Evolutionary conservation across 2,329 filamentous ascomycete genomes (phyloP), one percentile per base, ranked within the genome.

Genomic region (Xylaria sp.): DNA sequence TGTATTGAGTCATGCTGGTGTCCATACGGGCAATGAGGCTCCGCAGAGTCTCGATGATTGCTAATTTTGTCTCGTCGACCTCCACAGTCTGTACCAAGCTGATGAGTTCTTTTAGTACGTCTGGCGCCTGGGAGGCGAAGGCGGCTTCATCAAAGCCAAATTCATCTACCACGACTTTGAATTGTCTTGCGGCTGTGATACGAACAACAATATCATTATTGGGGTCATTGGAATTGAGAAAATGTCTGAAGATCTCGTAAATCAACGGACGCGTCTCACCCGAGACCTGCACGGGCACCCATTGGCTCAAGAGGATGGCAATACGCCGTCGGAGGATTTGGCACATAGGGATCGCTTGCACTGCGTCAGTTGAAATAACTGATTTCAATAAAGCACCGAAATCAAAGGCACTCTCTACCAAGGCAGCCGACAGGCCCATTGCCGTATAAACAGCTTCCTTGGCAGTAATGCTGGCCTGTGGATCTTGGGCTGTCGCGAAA

Each of bases 381-480:
- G 89, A 89, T 18, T 87, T 84, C 46, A 99, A 81, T 75, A 98
- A 92, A 1, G 85, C 79, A 76, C 97, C 91, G 80, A 98, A 98
- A 79, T 98, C 92, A 70, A 97, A 88, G 12, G 88, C 84, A 55
- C 90, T 83, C 67, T 90, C 86, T 18, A 98, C 83, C 45, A 94
- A 90, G 1, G 93, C 86, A 1, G 94, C 93, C 0, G 96, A 89
- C 59, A 97, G 85, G 2, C 95, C 94, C 81, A 99, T 91, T 12
- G 95, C 94, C 5, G 93, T 97, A 77, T 99, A 99, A 0, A 98
- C 90, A 0, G 95, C 95, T 78, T 99, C 96, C 78, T 97, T 98
- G 67, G 92, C 89, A 18, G 96, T 85, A 13, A 98, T 87, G 70
- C 96, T 90, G 12, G 83, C 78, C 36, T 85, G 77, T 6, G 87